Conservation (phyloP, 345 rosid species). For the Viola odorata region DNA sequence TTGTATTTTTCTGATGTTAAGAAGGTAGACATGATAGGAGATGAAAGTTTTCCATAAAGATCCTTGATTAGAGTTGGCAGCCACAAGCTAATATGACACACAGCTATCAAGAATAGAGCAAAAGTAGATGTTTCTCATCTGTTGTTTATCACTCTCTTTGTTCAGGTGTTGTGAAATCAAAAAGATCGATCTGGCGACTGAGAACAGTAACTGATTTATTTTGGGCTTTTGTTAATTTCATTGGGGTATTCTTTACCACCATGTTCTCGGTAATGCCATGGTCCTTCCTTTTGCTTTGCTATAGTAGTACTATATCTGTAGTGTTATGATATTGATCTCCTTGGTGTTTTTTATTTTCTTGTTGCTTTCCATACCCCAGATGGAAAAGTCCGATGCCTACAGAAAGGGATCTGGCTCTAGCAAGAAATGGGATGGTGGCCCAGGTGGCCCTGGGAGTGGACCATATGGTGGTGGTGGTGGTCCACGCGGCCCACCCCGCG, state of each 20-base stretch:
- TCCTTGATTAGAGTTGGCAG: too few relatives aligned
- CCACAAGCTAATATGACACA: too few relatives aligned
- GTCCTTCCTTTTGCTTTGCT: not conserved
- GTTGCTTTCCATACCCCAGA: conserved; percentile 30
- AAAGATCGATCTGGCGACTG: conserved; percentile 59
- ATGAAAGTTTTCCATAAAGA: too few relatives aligned
- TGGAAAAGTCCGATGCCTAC: conserved; percentile 76
- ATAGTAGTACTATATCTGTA: not conserved
- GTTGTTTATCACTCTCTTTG: not conserved
- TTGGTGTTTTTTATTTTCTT: not conserved
- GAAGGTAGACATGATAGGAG: too few relatives aligned
- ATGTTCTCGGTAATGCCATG: conserved; percentile 56
- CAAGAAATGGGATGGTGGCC: conserved; percentile 91
- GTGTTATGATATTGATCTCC: not conserved
- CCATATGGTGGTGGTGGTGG: conserved; percentile 59
- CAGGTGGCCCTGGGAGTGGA: conserved; percentile 79
- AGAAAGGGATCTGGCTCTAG: conserved; percentile 58
- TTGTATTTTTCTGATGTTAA: too few relatives aligned
- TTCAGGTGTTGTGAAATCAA: conserved; percentile 49
- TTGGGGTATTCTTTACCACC: conserved; percentile 54
- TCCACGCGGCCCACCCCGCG: conserved; percentile 71
- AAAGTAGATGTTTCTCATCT: too few relatives aligned
- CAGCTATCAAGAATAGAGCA: too few relatives aligned
- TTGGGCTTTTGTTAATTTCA: conserved; percentile 61
- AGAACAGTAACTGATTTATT: conserved; percentile 59